Percentiles rank a stretch among this genome's conserved stretches.
Evolutionary conservation across 1,284 basidiomycete genomes (phyloP).

Genomic region (Hypsizygus ulmarius): DNA sequence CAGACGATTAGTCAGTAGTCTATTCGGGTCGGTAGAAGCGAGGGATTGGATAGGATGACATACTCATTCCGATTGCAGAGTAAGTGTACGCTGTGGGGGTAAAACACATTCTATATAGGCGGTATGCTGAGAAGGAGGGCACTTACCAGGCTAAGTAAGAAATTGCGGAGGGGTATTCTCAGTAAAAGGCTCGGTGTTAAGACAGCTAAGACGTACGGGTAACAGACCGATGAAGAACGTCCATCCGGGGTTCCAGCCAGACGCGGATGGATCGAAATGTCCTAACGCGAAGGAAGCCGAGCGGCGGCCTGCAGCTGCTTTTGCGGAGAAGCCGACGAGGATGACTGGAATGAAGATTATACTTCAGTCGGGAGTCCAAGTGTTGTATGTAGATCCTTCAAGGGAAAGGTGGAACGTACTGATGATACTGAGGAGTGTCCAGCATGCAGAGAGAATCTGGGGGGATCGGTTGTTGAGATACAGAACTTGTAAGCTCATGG

Average conservation of each 20-base stretch:
- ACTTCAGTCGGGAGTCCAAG: neutral
- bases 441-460: constrained; percentile 49
- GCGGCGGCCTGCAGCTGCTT: constrained; percentile 46
- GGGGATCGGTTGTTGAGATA: neutral
- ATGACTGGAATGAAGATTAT: constrained; percentile 34
- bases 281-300: constrained; percentile 46
- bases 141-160: constrained; percentile 35
- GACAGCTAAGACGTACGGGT: constrained; percentile 35
- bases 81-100: constrained; percentile 43
- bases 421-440: constrained; percentile 52
- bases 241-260: constrained; percentile 58
- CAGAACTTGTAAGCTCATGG: neutral
- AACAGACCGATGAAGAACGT: constrained; percentile 56
- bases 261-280: constrained; percentile 46
- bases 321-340: constrained; percentile 45
- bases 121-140: neutral
- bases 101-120: constrained; percentile 5
- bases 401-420: constrained; percentile 25
- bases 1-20: too few species aligned
- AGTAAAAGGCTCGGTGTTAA: neutral
- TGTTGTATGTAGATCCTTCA: neutral
- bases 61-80: constrained; percentile 54
- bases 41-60: too few species aligned
- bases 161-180: neutral
- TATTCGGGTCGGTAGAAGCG: too few species aligned